These are phyloP conservation scores for Mycena kentingensis DNA, from an alignment of 768 basidiomycete genomes.

Conservation along the genomic window DNA sequence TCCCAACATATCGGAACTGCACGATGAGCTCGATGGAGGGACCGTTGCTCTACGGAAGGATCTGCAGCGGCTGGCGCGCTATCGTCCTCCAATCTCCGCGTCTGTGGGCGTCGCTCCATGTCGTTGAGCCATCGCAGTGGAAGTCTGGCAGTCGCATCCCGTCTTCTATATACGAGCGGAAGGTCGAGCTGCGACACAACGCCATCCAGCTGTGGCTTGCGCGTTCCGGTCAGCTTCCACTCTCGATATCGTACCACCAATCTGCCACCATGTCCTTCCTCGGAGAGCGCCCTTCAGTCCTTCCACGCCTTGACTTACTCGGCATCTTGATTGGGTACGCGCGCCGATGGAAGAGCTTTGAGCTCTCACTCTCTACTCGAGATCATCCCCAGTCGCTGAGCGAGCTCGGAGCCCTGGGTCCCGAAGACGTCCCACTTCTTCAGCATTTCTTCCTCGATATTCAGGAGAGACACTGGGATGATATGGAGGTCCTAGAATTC, in stretches of 20 bases:
- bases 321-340: background rate
- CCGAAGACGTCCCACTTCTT: background rate
- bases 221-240: background rate
- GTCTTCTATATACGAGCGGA: background rate
- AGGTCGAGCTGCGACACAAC: background rate
- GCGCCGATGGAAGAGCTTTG: background rate
- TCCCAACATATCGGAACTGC: background rate
- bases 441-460: too few relatives aligned
- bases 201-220: background rate
- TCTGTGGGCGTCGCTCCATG: constrained; percentile 3
- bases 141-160: background rate
- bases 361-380: too few relatives aligned
- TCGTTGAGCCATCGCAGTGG: constrained; percentile 1
- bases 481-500: too few relatives aligned
- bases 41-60: background rate
- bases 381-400: background rate
- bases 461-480: too few relatives aligned
- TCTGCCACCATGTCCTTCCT: too few relatives aligned
- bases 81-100: background rate
- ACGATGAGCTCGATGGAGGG: background rate
- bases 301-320: background rate
- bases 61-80: background rate
- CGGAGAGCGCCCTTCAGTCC: background rate
- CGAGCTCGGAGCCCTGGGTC: background rate
- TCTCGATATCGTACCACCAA: background rate